A percentile compares a stretch with the other conserved stretches of the same genome.
Evolutionary conservation across 2,329 filamentous ascomycete genomes (phyloP).

Genomic region (Pezicula neosporulosa): DNA sequence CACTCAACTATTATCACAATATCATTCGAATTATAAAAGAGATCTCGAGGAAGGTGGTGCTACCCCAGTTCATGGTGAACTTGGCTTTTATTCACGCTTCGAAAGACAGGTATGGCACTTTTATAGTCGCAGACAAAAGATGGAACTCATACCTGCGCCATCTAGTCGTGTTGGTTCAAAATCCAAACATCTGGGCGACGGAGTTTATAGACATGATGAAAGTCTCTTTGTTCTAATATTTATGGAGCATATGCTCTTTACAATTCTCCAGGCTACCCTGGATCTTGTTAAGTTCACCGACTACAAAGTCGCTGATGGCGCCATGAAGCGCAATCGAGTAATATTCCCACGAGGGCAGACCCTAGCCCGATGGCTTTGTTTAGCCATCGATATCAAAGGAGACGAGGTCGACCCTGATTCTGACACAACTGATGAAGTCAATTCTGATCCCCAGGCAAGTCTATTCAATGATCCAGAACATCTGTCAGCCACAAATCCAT

Average conservation of each 20-base stretch:
- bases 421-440: constrained; percentile 60
- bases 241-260: constrained; percentile 63
- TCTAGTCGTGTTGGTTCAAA: no score
- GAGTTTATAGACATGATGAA: constrained; percentile 16
- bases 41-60: constrained; percentile 50
- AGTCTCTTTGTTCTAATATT: constrained; percentile 67
- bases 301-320: constrained; percentile 55
- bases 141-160: background rate
- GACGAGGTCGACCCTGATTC: constrained; percentile 19
- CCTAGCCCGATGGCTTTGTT: no score
- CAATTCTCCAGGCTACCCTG: constrained; percentile 53
- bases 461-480: constrained; percentile 65
- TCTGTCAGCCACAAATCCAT: constrained; percentile 55
- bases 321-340: constrained; percentile 54
- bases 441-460: constrained; percentile 47
- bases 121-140: background rate
- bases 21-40: constrained; percentile 16
- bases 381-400: no score
- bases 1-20: no score
- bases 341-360: constrained; percentile 49
- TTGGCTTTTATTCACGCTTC: constrained; percentile 37
- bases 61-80: constrained; percentile 49
- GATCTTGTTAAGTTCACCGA: constrained; percentile 64
- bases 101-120: background rate
- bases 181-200: no score